Percentiles rank a stretch among this genome's conserved stretches.
Evolutionary conservation across 2,329 filamentous ascomycete species (phyloP).

Genomic region (Epichloe elymi): DNA sequence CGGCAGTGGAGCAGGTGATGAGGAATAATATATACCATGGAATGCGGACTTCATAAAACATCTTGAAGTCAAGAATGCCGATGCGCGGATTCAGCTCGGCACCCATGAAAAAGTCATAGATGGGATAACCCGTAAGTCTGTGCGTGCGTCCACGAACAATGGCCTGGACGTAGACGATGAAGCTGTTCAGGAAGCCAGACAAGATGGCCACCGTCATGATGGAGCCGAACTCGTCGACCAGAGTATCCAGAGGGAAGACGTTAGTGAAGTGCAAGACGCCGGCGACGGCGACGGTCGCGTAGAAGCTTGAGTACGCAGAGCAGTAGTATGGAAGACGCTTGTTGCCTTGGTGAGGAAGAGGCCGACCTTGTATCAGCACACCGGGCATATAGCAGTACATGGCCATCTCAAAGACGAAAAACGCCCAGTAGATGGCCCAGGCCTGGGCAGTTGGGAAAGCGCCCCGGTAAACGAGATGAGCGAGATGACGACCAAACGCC

Average conservation of each 20-base stretch:
- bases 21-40: constrained; percentile 78
- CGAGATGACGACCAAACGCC: too few relatives aligned
- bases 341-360: constrained; percentile 66
- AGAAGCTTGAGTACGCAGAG: constrained; percentile 78
- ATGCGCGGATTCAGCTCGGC: constrained; percentile 71
- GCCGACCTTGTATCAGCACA: constrained; percentile 77
- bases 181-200: constrained; percentile 74
- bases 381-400: constrained; percentile 82
- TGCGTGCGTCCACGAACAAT: constrained; percentile 70
- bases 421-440: constrained; percentile 90
- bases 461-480: constrained; percentile 52
- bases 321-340: constrained; percentile 91
- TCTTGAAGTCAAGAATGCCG: constrained; percentile 77
- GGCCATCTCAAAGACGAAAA: constrained; percentile 71
- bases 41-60: constrained; percentile 89
- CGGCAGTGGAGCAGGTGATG: constrained; percentile 60
- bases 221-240: constrained; percentile 91
- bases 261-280: constrained; percentile 68
- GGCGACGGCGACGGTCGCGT: constrained; percentile 64
- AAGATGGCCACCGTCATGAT: constrained; percentile 87
- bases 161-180: constrained; percentile 79
- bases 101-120: constrained; percentile 89
- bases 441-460: constrained; percentile 73
- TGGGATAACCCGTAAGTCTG: constrained; percentile 46
- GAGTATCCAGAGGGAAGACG: constrained; percentile 76